Base-by-base conservation (phyloP, 2,329 filamentous ascomycete species). In the Nigrospora sphaerica region DNA sequence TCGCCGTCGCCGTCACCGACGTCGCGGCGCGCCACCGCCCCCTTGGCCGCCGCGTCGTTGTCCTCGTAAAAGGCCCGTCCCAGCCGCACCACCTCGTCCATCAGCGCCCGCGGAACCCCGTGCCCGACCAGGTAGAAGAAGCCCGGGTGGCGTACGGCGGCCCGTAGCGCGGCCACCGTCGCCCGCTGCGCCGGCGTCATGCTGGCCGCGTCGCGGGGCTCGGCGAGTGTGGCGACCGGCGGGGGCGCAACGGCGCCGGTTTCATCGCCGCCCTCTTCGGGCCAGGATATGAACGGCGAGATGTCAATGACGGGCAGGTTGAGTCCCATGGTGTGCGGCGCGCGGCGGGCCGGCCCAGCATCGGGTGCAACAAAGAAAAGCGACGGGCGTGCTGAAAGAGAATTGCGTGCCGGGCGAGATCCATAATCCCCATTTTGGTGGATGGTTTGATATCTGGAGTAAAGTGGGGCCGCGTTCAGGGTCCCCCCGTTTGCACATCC, bases 101-200 rank as follows among this genome's bases (percentile, higher is more conserved):
- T 44, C 18, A 44, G 42, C 33, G 19, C 32, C n/a, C 3, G 33
- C 14, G 42, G 33, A 2, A 44, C 33, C 32, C 42, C 42, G 42
- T 44, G 42, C 13, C 42, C 42, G 3, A 33, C 36, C 19, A 44
- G 19, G 42, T 44, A 44, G 33, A 44, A 44, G 42, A 44, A 44
- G 18, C 42, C 42, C 19, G 42, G 42, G 34, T 44, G 32, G 2
- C 33, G 33, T 4, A 44, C 42, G 10, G 42, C 42, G 33, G 42
- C 13, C 32, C 42, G 42, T 10, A 44, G 42, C 18, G 42, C 42
- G 2, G 42, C 19, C n/a, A 44, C 33, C 9, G 42, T 44, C 19
- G 33, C 17, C 12, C 33, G 32, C 42, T 44, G 42, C 4, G 42
- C n/a, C 14, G 42, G 32, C n/a, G 18, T 44, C 7, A 44, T 33